Evolutionary conservation across 1,139 yeast species (phyloP), one percentile per base, ranked within the genome.

Genomic region (Saccharomycopsis hybrid): DNA sequence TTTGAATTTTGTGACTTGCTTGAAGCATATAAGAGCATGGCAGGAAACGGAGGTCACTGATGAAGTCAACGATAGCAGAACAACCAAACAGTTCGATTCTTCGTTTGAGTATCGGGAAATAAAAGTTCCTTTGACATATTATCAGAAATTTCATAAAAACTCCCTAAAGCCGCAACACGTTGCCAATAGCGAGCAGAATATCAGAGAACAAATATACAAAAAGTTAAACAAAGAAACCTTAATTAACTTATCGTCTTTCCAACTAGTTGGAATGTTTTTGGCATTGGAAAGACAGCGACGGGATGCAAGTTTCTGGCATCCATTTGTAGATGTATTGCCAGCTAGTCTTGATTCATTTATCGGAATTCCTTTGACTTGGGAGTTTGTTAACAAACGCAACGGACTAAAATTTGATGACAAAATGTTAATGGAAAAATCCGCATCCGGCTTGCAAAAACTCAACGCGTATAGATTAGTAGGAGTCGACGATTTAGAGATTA

Each of bases 1-100:
- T 28, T 31, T 51, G n/a, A 51, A 51, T 33, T 42, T 48, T 29
- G n/a, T 44, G n/a, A 44, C 50, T 8, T 43, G 47, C 13, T 18
- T 45, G 36, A 44, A 48, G 29, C 41, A 44, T 33, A 49, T 49
- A 4, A 38, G 38, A 4, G 2, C 25, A 27, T 43, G 41, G 33
- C 13, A 36, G 9, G 25, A 18, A n/a, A 29, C 8, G 5, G 42
- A 31, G 24, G 4, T 25, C 13, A 13, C 13, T 28, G 33, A 35
- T 18, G 39, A 38, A 5, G 39, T 9, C 13, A 8, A 29, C 18
- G 9, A n/a, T n/a, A 11, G 29, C 31, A 32, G 32, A 4, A 29
- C 8, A 4, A 33, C 8, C n/a, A n/a, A 40, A 28, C 5, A 7
- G 13, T 5, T 9, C 4, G 43, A 18, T 18, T 18, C 18, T 18